Evolutionary conservation across 2,329 filamentous ascomycete species (phyloP).

Genomic region (Graphium sp.): DNA sequence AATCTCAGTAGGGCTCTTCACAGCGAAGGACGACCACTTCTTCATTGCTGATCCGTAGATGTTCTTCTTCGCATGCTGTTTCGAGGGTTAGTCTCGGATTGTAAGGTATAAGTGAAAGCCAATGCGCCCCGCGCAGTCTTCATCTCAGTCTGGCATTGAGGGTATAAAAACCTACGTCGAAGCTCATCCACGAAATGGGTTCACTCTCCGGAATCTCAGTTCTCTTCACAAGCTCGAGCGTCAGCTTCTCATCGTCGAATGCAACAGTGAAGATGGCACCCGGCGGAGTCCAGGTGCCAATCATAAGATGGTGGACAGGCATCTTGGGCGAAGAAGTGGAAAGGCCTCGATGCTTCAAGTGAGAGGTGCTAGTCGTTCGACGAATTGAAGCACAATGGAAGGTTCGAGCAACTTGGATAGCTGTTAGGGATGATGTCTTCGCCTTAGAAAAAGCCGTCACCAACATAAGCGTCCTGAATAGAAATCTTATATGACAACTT

Average conservation of each 20-base stretch:
- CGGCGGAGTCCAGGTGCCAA: conserved; percentile 80
- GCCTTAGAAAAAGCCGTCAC: too few species aligned
- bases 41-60: conserved; percentile 89
- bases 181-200: conserved; percentile 88
- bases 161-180: conserved; percentile 54
- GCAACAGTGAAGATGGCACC: conserved; percentile 80
- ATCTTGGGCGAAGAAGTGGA: conserved; percentile 29
- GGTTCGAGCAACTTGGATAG: too few species aligned
- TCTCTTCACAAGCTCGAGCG: conserved; percentile 59
- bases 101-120: not conserved
- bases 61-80: conserved; percentile 64
- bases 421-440: too few species aligned
- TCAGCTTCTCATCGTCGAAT: conserved; percentile 69
- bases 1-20: conserved; percentile 61
- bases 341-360: too few species aligned
- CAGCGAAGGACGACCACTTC: conserved; percentile 73
- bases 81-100: not conserved
- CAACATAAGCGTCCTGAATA: too few species aligned
- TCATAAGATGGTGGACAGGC: conserved; percentile 75
- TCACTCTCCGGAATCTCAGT: conserved; percentile 70
- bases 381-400: too few species aligned
- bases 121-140: not conserved
- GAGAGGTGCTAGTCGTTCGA: too few species aligned
- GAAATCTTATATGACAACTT: too few species aligned
- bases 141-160: not conserved